Conservation (phyloP, 345 rosid genomes). For the Linum trigynum region DNA sequence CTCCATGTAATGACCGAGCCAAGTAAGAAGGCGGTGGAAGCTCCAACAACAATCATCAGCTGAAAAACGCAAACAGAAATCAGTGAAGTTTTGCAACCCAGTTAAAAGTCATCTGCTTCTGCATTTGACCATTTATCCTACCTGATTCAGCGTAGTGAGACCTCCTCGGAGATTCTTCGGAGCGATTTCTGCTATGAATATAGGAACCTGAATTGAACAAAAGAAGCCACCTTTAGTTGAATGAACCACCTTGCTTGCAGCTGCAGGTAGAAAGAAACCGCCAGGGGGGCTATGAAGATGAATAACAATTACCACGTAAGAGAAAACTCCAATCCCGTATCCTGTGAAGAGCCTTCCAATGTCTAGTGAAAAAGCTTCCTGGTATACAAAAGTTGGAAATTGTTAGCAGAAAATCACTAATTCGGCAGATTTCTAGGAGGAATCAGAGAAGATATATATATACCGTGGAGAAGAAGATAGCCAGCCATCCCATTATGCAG, state of each 20-base stretch:
- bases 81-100: not conserved
- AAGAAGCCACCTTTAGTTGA: not conserved
- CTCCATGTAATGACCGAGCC: slow-evolving; percentile 73
- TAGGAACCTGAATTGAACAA: slow-evolving; percentile 45
- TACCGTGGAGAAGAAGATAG: slow-evolving; percentile 62
- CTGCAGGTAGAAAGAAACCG: not conserved
- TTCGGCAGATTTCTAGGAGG: not conserved
- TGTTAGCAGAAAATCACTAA: not conserved
- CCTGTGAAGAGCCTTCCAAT: slow-evolving; percentile 82
- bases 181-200: slow-evolving; percentile 83
- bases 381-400: not conserved
- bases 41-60: slow-evolving; percentile 70
- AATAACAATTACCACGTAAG: slow-evolving; percentile 59
- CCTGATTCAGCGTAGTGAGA: slow-evolving; percentile 77
- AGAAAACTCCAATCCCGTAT: slow-evolving; percentile 81
- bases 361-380: slow-evolving; percentile 61
- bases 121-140: slow-evolving; percentile 5
- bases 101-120: not conserved
- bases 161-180: slow-evolving; percentile 89
- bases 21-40: slow-evolving; percentile 52
- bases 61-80: slow-evolving; percentile 20
- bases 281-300: not conserved
- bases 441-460: not conserved
- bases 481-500: slow-evolving; percentile 80
- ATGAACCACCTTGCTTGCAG: not conserved